Conservation (phyloP, 495 filamentous ascomycete genomes). For the Tuber calosporum region DNA sequence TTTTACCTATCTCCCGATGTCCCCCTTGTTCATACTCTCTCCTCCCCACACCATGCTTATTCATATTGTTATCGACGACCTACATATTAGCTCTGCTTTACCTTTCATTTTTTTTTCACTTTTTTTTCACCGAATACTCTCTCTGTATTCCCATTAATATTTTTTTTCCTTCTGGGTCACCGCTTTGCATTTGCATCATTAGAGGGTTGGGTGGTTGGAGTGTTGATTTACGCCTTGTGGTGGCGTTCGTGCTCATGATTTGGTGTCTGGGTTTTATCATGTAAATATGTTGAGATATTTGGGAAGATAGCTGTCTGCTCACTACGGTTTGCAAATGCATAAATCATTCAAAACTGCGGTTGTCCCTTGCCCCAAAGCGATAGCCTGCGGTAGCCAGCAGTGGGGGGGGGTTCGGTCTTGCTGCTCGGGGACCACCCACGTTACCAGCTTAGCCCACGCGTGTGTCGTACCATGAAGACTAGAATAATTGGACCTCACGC, state of each 20-base stretch:
- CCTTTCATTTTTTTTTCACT: background rate
- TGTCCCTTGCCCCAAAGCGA: background rate
- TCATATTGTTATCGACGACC: background rate
- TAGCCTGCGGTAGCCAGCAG: conserved; percentile 11
- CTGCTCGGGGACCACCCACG: background rate
- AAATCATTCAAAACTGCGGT: background rate
- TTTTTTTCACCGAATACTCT: background rate
- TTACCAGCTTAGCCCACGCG: background rate
- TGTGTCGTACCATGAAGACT: no score
- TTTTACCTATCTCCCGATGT: background rate
- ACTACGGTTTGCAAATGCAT: background rate
- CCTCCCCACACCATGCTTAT: background rate
- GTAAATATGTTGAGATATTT: background rate
- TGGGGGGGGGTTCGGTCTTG: background rate
- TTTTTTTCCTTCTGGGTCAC: background rate
- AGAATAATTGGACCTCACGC: background rate
- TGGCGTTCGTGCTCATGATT: background rate
- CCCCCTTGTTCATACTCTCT: conserved; percentile 3
- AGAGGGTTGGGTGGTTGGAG: conserved; percentile 3
- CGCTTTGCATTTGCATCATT: conserved; percentile 2
- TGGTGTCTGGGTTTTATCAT: conserved; percentile 1
- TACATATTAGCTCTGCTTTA: background rate
- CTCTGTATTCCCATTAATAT: background rate
- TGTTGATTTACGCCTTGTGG: background rate
- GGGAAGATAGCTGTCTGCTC: background rate